Conservation (phyloP, 208 protist genomes). For the Balamuthia mandrillaris region DNA sequence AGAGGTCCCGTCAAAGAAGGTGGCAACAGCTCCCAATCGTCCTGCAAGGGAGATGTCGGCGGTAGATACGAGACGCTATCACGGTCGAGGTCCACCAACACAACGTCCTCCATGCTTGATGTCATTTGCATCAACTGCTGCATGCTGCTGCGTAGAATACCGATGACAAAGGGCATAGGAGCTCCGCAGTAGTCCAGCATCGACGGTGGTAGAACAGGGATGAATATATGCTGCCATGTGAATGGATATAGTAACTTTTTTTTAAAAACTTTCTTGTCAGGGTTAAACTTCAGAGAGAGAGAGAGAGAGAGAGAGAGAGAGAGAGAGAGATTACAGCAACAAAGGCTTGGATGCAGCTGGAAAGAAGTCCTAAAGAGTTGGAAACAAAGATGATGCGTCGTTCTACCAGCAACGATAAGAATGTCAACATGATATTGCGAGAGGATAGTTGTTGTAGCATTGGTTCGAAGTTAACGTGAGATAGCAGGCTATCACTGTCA, state of each 20-base stretch:
- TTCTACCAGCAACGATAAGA: not conserved
- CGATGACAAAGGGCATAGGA: conserved; percentile 62
- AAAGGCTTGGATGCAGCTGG: not conserved
- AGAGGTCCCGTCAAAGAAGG: too few species aligned
- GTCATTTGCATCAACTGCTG: not conserved
- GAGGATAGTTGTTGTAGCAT: not conserved
- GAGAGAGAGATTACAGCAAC: not conserved
- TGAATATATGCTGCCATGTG: conserved; percentile 66
- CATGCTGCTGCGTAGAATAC: not conserved
- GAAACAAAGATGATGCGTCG: conserved; percentile 7
- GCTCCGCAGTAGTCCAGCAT: conserved; percentile 54
- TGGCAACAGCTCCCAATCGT: not conserved
- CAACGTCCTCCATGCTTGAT: not conserved
- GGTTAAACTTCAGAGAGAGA: not conserved
- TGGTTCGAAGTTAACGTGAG: not conserved
- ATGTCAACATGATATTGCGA: not conserved
- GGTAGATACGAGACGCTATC: not conserved
- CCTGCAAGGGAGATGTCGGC: too few species aligned
- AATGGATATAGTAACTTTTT: conserved; percentile 62
- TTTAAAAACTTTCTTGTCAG: too few species aligned
- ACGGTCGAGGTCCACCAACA: not conserved
- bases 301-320: not conserved
- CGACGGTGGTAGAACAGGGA: conserved; percentile 52
- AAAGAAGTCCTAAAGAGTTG: not conserved
- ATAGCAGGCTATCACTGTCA: not conserved